Conservation (phyloP, 2,329 filamentous ascomycete species). For the Claviceps spartinae region DNA sequence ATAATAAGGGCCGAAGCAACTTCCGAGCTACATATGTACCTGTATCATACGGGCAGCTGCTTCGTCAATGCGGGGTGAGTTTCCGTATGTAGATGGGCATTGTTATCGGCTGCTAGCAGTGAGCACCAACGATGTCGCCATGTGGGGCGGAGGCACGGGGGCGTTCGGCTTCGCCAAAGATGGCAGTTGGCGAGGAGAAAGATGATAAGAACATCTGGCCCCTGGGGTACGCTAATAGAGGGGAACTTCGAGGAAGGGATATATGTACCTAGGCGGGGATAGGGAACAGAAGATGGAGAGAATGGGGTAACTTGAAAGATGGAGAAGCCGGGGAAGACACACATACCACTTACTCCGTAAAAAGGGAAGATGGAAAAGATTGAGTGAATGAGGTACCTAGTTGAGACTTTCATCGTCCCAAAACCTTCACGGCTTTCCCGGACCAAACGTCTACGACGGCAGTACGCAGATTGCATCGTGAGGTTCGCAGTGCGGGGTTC, state of each 20-base stretch:
- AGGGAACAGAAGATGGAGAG: not conserved
- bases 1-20: not conserved
- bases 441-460: no score
- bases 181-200: slow-evolving; percentile 3
- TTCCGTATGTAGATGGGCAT: no score
- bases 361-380: no score
- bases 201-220: not conserved
- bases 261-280: not conserved
- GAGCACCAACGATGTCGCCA: not conserved
- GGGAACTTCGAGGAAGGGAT: no score
- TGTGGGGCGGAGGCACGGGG: not conserved
- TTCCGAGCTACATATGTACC: not conserved
- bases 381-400: no score
- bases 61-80: not conserved
- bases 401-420: no score
- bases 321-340: no score
- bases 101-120: no score
- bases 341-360: no score
- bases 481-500: no score
- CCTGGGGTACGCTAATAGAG: not conserved
- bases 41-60: not conserved
- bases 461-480: no score
- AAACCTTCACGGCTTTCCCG: no score
- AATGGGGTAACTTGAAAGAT: not conserved
- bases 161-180: not conserved